These are phyloP conservation scores for Mesembryanthemum crystallinum DNA, from an alignment of 148 eudicot species.

Conservation along the genomic window DNA sequence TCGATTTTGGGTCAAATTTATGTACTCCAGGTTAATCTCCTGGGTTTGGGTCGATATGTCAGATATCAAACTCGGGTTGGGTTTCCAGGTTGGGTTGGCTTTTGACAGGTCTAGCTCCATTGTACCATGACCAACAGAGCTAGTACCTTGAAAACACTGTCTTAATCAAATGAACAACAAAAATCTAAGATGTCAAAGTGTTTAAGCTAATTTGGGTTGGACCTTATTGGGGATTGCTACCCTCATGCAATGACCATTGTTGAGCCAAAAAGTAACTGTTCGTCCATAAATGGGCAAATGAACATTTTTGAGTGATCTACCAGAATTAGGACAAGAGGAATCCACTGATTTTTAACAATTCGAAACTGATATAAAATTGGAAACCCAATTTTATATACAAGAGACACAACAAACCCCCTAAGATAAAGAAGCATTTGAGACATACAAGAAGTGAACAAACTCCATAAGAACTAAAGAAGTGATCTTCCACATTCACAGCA, in stretches of 20 bases:
- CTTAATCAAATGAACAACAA: background rate
- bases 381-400: background rate
- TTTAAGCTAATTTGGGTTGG: conserved; percentile 18
- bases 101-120: no score
- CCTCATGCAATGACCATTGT: conserved; percentile 21
- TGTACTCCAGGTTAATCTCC: no score
- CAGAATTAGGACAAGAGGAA: conserved; percentile 32
- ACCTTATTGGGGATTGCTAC: conserved; percentile 17
- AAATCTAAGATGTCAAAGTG: background rate
- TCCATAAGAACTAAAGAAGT: no score
- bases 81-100: no score
- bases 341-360: background rate
- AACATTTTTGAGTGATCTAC: conserved; percentile 36
- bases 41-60: no score
- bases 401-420: no score
- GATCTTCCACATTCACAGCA: no score
- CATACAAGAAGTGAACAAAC: no score
- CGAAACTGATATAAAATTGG: background rate
- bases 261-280: conserved; percentile 23
- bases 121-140: conserved; percentile 2
- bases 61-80: no score
- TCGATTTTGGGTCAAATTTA: no score
- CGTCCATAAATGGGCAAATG: conserved; percentile 37
- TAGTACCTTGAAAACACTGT: background rate
- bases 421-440: no score